Percentiles rank a stretch among this genome's conserved stretches.
These are phyloP conservation scores for Fusarium brachygibbosum DNA, from an alignment of 2,329 filamentous ascomycete genomes.

Conservation along the genomic window DNA sequence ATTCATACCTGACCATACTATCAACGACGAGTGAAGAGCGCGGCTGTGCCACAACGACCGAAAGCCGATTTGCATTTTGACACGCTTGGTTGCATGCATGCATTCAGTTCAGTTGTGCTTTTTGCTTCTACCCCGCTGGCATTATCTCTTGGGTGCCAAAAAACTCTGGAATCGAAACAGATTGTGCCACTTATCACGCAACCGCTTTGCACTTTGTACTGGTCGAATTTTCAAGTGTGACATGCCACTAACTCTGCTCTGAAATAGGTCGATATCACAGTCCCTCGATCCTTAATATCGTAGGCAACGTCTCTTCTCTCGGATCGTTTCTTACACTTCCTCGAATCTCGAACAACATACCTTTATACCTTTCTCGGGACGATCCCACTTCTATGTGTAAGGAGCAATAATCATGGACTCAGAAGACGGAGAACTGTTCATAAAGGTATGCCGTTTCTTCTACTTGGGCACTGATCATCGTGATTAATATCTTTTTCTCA, in stretches of 20 bases:
- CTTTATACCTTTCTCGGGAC: constrained; percentile 10
- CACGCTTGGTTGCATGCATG: constrained; percentile 9
- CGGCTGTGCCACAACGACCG: constrained; percentile 38
- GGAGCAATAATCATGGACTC: constrained; percentile 78
- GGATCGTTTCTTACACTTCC: constrained; percentile 19
- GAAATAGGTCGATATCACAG: constrained; percentile 41
- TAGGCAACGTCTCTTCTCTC: constrained; percentile 14
- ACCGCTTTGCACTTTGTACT: constrained; percentile 24
- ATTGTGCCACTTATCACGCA: constrained; percentile 21
- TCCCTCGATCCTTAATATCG: constrained; percentile 38
- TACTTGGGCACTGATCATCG: not conserved
- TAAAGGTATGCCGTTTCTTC: constrained; percentile 73
- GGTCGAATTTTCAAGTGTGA: constrained; percentile 19
- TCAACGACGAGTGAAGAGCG: constrained; percentile 32
- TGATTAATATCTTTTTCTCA: constrained; percentile 55
- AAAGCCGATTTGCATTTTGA: constrained; percentile 27
- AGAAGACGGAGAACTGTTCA: constrained; percentile 90
- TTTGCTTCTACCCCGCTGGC: constrained; percentile 12
- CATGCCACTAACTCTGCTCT: constrained; percentile 40
- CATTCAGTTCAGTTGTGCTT: constrained; percentile 2
- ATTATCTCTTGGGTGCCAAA: constrained; percentile 12
- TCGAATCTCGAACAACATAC: constrained; percentile 11
- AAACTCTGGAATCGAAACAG: constrained; percentile 9
- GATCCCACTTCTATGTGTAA: constrained; percentile 45
- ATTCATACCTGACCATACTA: constrained; percentile 23